Evolutionary conservation across 2,329 filamentous ascomycete genomes (phyloP), one percentile per base, ranked within the genome.

Genomic region (Chrysoporthe puriensis): DNA sequence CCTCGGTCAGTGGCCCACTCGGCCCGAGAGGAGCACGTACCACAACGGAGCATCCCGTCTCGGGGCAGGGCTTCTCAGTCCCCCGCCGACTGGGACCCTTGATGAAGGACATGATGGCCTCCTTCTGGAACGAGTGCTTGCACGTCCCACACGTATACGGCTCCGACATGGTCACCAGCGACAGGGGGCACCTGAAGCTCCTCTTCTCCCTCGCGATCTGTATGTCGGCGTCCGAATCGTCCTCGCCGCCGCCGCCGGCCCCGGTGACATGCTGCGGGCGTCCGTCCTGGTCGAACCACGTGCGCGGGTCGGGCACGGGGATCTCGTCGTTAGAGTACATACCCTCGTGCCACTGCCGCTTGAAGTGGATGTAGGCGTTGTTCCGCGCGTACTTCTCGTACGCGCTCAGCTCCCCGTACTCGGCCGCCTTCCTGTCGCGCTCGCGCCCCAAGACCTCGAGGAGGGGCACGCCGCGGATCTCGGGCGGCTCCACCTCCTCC

Each of bases 51-150:
- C 91, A 94, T 1, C 91, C 90, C 2, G 85, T 79, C 67, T 88
- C 84, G 0, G 91, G 91, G 75, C 91, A 94, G 64, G 85, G 81
- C 0, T 86, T 62, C 76, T 76, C 58, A 70, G 36, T 66, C 50
- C n/a, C 65, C 67, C 14, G 57, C 11, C 72, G 58, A 68, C 72
- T 73, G n/a, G 58, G 61, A 32, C 71, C 69, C 65, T 83, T 83
- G 75, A 82, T 69, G 54, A 89, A 61, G 56, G 87, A 84, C 34
- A 86, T 67, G 50, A 94, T 89, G 0, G 87, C 86, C 1, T 76
- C 74, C 76, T 87, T 90, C 74, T 94, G 90, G 74, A 92, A 94
- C 0, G 86, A 89, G 76, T 94, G 91, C 66, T 86, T 88, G 80
- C 91, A 94, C 71, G 86, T 86, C 16, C 75, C 79, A 72, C 87